Evolutionary conservation across 2,329 filamentous ascomycete genomes (phyloP), one percentile per base, ranked within the genome.

Genomic region (Hymenoscyphus scutula): DNA sequence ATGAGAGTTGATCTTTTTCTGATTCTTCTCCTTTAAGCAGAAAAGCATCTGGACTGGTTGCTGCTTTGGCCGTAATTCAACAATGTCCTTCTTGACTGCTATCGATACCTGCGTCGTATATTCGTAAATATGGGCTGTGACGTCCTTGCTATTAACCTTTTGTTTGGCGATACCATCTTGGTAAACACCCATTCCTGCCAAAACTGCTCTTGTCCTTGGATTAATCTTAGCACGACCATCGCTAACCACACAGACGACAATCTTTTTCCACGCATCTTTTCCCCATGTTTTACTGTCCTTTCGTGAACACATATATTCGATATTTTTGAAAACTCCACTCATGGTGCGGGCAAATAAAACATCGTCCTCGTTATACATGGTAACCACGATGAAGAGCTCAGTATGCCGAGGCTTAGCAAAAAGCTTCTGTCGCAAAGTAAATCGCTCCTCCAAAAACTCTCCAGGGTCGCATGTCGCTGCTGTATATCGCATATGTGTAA

Each of bases 1-100:
- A 76, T 99, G 95, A 0, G 95, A 98, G 76, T 99, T 99, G 84
- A 99, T 99, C 83, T 99, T 99, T 82, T 99, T 99, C 80, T 97
- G 93, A 75, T 99, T 99, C 85, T 97, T 98, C 75, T 99, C 95
- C 81, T 99, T 99, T 65, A 99, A 78, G 76, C 95, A 99, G 81
- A 99, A 99, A 4, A 99, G 85, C 80, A 99, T 89, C 79, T 99
- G 95, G 1, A 99, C 91, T 0, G 95, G 94, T 65, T 95, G 92
- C 64, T 90, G 89, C 73, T 92, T 91, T 55, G 89, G 89, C 66
- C 95, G 91, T 57, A 98, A 82, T 56, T 88, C 84, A 8, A 98
- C 94, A 51, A 97, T 85, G 64, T 90, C 89, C 70, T 94, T 96
- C 80, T 97, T 97, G 75, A 98, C 87, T 72, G 91, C 87, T 72